These are phyloP conservation scores for Rehmannia glutinosa DNA, from an alignment of 257 asterid genomes.

Conservation along the genomic window DNA sequence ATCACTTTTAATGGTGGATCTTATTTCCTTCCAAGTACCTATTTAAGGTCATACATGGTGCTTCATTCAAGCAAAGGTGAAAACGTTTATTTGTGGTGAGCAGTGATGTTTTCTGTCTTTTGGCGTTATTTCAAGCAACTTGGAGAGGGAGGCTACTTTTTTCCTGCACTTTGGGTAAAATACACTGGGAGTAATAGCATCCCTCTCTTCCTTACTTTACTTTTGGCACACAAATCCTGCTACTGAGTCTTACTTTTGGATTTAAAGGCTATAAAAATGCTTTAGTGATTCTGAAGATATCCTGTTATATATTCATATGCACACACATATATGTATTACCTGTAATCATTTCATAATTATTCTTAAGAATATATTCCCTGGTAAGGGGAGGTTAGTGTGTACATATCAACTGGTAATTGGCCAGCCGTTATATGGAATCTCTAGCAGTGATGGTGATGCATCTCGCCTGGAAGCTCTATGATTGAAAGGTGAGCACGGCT, in stretches of 20 bases:
- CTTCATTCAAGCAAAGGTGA: conserved; percentile 48
- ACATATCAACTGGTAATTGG: conserved; percentile 55
- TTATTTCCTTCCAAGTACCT: conserved; percentile 24
- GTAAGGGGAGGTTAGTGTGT: conserved; percentile 80
- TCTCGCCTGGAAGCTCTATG: conserved; percentile 76
- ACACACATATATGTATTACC: conserved; percentile 11
- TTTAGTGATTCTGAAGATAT: conserved; percentile 56
- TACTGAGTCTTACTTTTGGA: conserved; percentile 60
- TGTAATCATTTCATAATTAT: conserved; percentile 24
- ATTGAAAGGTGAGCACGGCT: conserved; percentile 99
- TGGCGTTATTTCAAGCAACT: conserved; percentile 57
- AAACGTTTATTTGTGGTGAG: conserved; percentile 33
- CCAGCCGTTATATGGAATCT: conserved; percentile 56
- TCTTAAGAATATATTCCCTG: conserved; percentile 50
- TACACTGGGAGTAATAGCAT: conserved; percentile 46
- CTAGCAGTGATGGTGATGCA: conserved; percentile 81
- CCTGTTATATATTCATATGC: conserved; percentile 28
- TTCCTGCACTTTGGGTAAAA: conserved; percentile 58
- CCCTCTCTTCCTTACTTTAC: conserved; percentile 38
- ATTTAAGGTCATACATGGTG: conserved; percentile 33
- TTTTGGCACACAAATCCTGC: conserved; percentile 38
- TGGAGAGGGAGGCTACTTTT: conserved; percentile 34
- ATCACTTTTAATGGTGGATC: neutral
- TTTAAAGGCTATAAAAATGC: conserved; percentile 55
- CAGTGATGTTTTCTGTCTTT: conserved; percentile 42